Base-by-base conservation (phyloP, 768 basidiomycete genomes). In the Auricularia sp. region DNA sequence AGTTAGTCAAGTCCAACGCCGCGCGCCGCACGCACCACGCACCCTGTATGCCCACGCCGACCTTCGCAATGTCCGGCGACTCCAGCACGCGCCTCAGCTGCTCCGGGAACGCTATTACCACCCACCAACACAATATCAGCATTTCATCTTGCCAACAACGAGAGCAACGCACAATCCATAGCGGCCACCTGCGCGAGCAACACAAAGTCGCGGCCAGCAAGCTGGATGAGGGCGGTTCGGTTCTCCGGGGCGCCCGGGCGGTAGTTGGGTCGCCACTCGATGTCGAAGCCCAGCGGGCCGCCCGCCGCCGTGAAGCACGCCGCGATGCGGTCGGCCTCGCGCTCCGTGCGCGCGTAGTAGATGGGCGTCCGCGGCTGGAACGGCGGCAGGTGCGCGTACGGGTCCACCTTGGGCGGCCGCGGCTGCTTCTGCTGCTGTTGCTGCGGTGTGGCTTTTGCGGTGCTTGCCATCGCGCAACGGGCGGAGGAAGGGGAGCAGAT, bases 1-100 rank as follows among this genome's bases (percentile, higher is more conserved):
- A 37, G 24, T 7, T 59, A 18, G 56, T 36, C 35, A 62, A 29
- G 29, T 29, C 29, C 2, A 29, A 29, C 29, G 29, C 29, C 2
- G 29, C 29, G 29, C 29, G 29, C 29, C 29, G 29, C 29, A 29
- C 29, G 29, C 29, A 29, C 29, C 29, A 64, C 79, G 67, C 69
- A 87, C 90, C 71, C 76, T 85, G 84, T n/a, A 92, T 90, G 33
- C 79, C 85, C 62, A 90, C 88, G 24, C 91, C 91, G 7, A 83
- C 81, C 74, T 92, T 92, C 66, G 81, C 72, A 63, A 83, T 79
- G n/a, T 71, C 70, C 0, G 83, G 73, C 64, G 84, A 80, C 65
- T 77, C 77, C 14, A 92, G 79, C 35, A 92, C 67, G 3, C 77
- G 69, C 54, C 70, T 76, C 1, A 92, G 79, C 63, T 75, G 80